Evolutionary conservation across 768 basidiomycete genomes (phyloP), one percentile per base, ranked within the genome.

Genomic region (Pulveroboletus sp.): DNA sequence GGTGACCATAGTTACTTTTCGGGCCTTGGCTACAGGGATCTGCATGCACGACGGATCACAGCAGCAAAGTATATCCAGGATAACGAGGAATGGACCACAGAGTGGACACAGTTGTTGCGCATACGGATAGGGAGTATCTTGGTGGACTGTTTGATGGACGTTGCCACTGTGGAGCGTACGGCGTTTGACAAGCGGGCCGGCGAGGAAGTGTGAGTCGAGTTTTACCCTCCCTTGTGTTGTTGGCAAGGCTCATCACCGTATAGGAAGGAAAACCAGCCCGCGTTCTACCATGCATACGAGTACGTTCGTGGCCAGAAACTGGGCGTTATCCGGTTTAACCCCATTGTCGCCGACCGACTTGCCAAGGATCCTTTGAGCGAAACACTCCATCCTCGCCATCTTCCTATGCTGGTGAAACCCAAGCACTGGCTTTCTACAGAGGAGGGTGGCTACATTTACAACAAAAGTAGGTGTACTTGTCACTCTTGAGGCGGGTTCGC

Each of bases 381-480:
- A 45, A 80, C 87, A 0, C 73, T 97, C 16, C 93, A 95, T 69
- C 94, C 95, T 14, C 89, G 94, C 2, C 90, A 95, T 67, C 76
- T 99, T 20, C 95, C 95, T 9, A 99, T 98, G 97, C 77, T 99
- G 7, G 79, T 94, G 21, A 83, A 84, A 52, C 95, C 95, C 2
- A 85, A 84, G 54, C 90, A 91, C 1, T 98, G 94, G 95, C 60
- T 88, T 2, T 73, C 75, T 48, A 76, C 82, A 53, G 78, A 87
- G 45, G 72, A 85, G 38, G 95, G 97, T 5, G 90, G 86, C 1
- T 97, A 97, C 63, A 69, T 95, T 20, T 81, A 83, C 57, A 90
- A 85, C 62, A 79, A 76, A 53, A 80, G 90, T 90, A 59, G 43
- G 83, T 69, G 6, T 37, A 5, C 7, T 38, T 12, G 6, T 45